Conservation (phyloP, 1,139 yeast species). For the Debaryomyces fabryi region DNA sequence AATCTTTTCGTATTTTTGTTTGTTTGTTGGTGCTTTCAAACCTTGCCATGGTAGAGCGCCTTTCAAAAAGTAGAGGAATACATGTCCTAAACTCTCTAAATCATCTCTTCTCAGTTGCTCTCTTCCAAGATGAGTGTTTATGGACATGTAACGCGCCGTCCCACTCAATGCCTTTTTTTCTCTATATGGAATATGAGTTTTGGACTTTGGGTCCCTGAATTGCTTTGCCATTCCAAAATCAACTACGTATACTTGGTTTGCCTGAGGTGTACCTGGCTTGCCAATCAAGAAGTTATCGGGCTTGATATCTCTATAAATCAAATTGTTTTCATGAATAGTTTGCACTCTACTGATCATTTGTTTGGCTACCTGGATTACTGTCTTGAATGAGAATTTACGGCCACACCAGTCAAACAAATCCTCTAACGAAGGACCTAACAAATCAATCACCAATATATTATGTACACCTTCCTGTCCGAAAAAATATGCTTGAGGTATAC, state of each 20-base stretch:
- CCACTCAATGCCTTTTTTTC: constrained; percentile 67
- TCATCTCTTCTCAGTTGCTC: constrained; percentile 69
- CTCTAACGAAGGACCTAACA: constrained; percentile 76
- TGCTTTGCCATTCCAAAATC: constrained; percentile 72
- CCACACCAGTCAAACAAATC: constrained; percentile 86
- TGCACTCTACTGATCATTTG: constrained; percentile 75
- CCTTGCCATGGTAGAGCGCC: constrained; percentile 66
- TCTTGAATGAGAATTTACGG: constrained; percentile 64
- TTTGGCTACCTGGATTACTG: constrained; percentile 73
- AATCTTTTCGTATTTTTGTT: constrained; percentile 79
- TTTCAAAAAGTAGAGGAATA: constrained; percentile 60
- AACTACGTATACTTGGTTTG: constrained; percentile 53
- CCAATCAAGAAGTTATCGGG: constrained; percentile 79
- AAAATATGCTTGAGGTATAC: constrained; percentile 75
- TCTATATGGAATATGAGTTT: constrained; percentile 61
- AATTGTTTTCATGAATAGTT: constrained; percentile 66
- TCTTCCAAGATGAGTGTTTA: constrained; percentile 64
- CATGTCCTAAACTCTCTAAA: constrained; percentile 65
- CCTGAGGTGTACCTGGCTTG: constrained; percentile 62
- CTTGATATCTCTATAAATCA: constrained; percentile 75
- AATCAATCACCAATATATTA: constrained; percentile 70
- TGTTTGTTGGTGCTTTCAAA: constrained; percentile 75
- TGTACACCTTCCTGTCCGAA: constrained; percentile 83
- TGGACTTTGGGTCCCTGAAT: constrained; percentile 62
- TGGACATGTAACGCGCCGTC: constrained; percentile 67